phyloP scores from a whole-genome alignment of 306 rosid genomes.

The Castanea mollissima region DNA sequence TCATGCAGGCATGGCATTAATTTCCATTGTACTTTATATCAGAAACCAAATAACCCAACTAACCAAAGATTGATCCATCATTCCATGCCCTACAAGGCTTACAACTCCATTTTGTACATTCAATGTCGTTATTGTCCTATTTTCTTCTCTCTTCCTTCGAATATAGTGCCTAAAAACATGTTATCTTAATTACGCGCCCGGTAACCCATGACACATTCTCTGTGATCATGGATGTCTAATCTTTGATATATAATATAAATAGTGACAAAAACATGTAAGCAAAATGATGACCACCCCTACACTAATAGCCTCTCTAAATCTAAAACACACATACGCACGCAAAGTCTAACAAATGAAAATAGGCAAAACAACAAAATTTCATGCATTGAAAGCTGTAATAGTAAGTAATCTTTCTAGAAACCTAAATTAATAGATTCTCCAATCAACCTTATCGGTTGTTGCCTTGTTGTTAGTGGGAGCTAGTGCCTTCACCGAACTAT shows the following conservation, averaged over 20 bases:
- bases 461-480: slow-evolving; percentile 43
- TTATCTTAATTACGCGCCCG: too few relatives aligned
- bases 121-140: background rate
- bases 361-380: slow-evolving; percentile 21
- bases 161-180: too few relatives aligned
- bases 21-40: background rate
- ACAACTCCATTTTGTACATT: background rate
- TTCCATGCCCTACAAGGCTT: background rate
- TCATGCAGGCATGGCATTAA: background rate
- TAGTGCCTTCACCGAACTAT: slow-evolving; percentile 42
- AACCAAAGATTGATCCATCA: background rate
- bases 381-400: slow-evolving; percentile 21
- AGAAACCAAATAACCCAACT: background rate
- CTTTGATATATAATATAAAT: too few relatives aligned
- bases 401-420: background rate
- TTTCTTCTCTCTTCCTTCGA: too few relatives aligned
- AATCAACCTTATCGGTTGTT: slow-evolving; percentile 25
- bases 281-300: too few relatives aligned
- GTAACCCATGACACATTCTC: too few relatives aligned
- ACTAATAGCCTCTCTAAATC: too few relatives aligned
- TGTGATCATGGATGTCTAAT: too few relatives aligned
- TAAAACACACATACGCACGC: too few relatives aligned
- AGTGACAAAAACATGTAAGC: too few relatives aligned
- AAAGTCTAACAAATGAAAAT: too few relatives aligned
- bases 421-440: background rate